Evolutionary conservation across 2,329 filamentous ascomycete species (phyloP), one percentile per base, ranked within the genome.

Genomic region (Fusarium humuli): DNA sequence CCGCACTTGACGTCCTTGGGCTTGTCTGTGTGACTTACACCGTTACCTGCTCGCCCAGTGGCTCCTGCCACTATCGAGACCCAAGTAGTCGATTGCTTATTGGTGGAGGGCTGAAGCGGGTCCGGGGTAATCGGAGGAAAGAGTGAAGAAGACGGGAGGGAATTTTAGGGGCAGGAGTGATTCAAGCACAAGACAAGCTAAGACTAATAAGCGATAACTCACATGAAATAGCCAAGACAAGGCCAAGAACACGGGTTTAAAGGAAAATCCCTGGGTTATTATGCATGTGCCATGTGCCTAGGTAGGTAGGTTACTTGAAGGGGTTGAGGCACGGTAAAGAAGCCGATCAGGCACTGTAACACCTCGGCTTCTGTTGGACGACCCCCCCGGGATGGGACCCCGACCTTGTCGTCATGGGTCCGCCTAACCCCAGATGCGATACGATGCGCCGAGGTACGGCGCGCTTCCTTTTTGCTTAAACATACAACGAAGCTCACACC

Each of bases 331-430:
- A 32, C 9, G 59, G 49, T 32, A 44, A 48, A n/a, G 37, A 45
- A 34, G 7, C 61, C 50, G 59, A 62, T 30, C 46, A 65, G 48
- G 45, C 57, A 53, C 45, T 53, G 44, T 42, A 59, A 68, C 61
- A 67, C 73, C 73, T 75, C 73, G 73, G 73, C 71, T 67, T 65
- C 59, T 46, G 50, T 60, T 70, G 40, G 40, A 57, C 52, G 54
- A 70, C 29, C 64, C 54, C 46, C 54, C 34, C 34, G 34, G 61
- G 60, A 53, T 11, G 18, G 41, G 54, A 37, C 54, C 30, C 54
- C 22, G 30, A 40, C 58, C 63, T 50, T 59, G 44, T 69, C 73
- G 61, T 70, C 69, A 75, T 75, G 73, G 59, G 48, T 68, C 67
- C 67, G 58, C 71, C 57, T 57, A 55, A 70, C 61, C 69, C 71